Percentiles rank a stretch among this genome's conserved stretches.
These are phyloP conservation scores for Penicillium sumatraense DNA, from an alignment of 2,329 filamentous ascomycete species.

Conservation along the genomic window DNA sequence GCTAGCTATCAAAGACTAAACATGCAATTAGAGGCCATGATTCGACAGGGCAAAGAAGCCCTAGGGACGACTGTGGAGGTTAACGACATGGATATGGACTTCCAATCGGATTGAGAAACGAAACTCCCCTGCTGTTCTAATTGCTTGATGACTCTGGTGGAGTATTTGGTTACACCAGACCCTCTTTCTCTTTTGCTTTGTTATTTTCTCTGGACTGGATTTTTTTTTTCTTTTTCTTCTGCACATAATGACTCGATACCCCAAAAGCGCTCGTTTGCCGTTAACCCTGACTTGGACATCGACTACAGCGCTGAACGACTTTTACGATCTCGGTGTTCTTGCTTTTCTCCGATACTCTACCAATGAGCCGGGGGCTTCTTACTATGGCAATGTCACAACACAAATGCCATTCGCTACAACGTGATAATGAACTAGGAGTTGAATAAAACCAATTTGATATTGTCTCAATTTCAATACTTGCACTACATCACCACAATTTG, in stretches of 20 bases:
- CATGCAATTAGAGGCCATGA: slow-evolving; percentile 79
- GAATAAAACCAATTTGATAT: slow-evolving; percentile 11
- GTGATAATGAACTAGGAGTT: not conserved
- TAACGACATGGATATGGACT: slow-evolving; percentile 51
- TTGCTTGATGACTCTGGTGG: not conserved
- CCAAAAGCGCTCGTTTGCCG: slow-evolving; percentile 15
- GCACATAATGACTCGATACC: slow-evolving; percentile 29
- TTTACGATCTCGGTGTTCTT: slow-evolving; percentile 24
- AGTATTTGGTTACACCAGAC: not conserved
- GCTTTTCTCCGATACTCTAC: slow-evolving; percentile 1
- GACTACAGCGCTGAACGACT: slow-evolving; percentile 21
- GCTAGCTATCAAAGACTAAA: slow-evolving; percentile 80
- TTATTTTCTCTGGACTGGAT: not conserved
- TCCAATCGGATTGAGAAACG: slow-evolving; percentile 24
- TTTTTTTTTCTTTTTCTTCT: slow-evolving; percentile 11
- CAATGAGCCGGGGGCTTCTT: not conserved
- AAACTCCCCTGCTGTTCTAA: not conserved
- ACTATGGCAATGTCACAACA: not conserved
- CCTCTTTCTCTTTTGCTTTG: not conserved
- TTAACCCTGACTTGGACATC: slow-evolving; percentile 6
- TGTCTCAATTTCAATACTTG: slow-evolving; percentile 13
- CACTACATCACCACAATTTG: slow-evolving; percentile 1
- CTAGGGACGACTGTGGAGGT: slow-evolving; percentile 75
- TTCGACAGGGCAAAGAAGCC: slow-evolving; percentile 84
- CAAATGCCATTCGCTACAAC: not conserved